phyloP scores from a whole-genome alignment of 2,329 filamentous ascomycete species.

The Cladophialophora chaetospira region DNA sequence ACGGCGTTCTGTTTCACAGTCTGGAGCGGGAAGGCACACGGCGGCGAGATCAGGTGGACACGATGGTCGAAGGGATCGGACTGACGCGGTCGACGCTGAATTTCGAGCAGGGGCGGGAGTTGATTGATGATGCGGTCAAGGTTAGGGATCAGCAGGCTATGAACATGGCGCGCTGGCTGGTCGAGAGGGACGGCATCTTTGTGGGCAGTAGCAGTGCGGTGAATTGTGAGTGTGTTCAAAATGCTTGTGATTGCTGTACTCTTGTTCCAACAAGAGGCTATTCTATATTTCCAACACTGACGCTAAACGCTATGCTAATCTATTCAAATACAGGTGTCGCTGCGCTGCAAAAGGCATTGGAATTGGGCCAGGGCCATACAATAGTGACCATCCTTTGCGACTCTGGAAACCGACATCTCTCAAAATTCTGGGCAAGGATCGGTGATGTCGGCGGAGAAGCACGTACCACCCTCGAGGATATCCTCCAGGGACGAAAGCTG shows the following conservation, averaged over 20 bases:
- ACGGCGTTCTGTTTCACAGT: slow-evolving; percentile 91
- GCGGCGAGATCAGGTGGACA: slow-evolving; percentile 87
- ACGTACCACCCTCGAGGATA: slow-evolving; percentile 50
- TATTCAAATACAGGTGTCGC: slow-evolving; percentile 45
- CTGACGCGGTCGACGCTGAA: slow-evolving; percentile 94
- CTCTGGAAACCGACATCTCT: slow-evolving; percentile 54
- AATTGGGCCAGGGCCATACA: slow-evolving; percentile 50
- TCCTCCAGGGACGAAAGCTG: slow-evolving; percentile 44
- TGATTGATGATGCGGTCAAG: slow-evolving; percentile 86
- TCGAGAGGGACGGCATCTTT: slow-evolving; percentile 94
- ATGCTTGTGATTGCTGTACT: not conserved
- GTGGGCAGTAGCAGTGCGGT: slow-evolving; percentile 94
- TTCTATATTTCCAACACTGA: not conserved
- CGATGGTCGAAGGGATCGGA: slow-evolving; percentile 92
- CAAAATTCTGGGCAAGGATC: slow-evolving; percentile 54
- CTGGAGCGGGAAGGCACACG: slow-evolving; percentile 91
- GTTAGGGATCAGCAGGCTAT: slow-evolving; percentile 88
- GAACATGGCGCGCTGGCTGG: slow-evolving; percentile 92
- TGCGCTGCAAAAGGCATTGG: slow-evolving; percentile 49
- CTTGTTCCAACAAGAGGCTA: not conserved
- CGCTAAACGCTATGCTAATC: not conserved
- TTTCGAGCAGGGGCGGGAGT: slow-evolving; percentile 80
- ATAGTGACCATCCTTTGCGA: slow-evolving; percentile 54
- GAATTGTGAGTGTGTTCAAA: slow-evolving; percentile 69
- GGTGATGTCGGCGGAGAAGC: slow-evolving; percentile 49